Evolutionary conservation across 257 asterid genomes (phyloP).

Genomic region (Euphrasia confusa): DNA sequence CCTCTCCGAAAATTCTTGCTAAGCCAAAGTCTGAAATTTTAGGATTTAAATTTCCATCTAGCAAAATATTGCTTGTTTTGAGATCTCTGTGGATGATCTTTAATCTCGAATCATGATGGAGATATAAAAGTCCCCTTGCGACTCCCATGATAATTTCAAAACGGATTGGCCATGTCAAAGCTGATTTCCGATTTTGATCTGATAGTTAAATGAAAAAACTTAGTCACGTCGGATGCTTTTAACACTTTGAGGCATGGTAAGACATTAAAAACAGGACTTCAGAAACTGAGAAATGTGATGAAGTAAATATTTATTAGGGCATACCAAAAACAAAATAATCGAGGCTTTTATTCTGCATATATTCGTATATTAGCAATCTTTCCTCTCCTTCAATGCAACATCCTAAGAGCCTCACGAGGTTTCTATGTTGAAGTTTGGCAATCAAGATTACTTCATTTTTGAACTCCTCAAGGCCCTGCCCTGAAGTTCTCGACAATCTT

Average conservation of each 20-base stretch:
- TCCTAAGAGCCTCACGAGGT: neutral
- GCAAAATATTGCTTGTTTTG: slow-evolving; percentile 1
- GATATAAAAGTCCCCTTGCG: slow-evolving; percentile 26
- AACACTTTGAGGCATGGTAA: no score
- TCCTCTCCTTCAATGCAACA: neutral
- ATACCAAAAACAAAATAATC: neutral
- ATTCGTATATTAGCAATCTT: neutral
- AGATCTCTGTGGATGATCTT: slow-evolving; percentile 1
- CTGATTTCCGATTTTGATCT: neutral
- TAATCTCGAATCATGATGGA: slow-evolving; percentile 1
- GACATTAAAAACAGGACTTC: no score
- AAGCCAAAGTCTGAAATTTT: slow-evolving; percentile 31
- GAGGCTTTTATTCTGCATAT: neutral
- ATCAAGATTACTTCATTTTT: neutral
- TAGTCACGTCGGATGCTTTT: no score
- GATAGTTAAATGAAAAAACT: neutral
- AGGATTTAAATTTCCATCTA: neutral
- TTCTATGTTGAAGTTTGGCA: slow-evolving; percentile 2
- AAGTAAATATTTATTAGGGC: neutral
- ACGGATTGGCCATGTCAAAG: neutral
- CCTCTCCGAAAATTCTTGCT: slow-evolving; percentile 26
- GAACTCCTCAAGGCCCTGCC: neutral
- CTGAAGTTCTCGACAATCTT: neutral
- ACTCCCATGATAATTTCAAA: slow-evolving; percentile 22
- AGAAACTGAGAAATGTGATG: no score